Percentiles rank a stretch among this genome's conserved stretches.
Evolutionary conservation across 2,329 filamentous ascomycete genomes (phyloP).

Genomic region (Cordyceps tenuipes): DNA sequence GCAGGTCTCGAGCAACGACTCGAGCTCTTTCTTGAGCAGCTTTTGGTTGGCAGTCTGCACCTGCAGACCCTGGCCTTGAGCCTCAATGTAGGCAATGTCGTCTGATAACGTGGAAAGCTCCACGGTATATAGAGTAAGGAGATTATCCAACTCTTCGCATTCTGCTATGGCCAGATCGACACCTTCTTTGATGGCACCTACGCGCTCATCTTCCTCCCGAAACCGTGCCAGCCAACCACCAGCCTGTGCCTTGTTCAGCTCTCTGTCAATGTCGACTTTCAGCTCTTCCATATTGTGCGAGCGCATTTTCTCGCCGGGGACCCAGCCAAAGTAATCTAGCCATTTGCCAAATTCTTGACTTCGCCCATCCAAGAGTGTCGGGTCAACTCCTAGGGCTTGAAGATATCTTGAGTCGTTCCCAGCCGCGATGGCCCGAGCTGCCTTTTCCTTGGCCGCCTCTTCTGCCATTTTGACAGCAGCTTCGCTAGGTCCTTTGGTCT

Average conservation of each 20-base stretch:
- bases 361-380: conserved; percentile 63
- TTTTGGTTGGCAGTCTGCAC: conserved; percentile 97
- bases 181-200: conserved; percentile 75
- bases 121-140: conserved; percentile 89
- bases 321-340: conserved; percentile 84
- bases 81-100: conserved; percentile 94
- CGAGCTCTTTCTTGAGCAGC: conserved; percentile 79
- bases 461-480: conserved; percentile 18
- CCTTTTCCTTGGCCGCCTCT: conserved; percentile 34
- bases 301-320: conserved; percentile 64
- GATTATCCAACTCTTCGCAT: conserved; percentile 91
- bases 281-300: conserved; percentile 70
- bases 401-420: conserved; percentile 75
- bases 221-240: conserved; percentile 83
- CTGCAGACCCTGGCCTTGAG: conserved; percentile 91
- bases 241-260: conserved; percentile 83
- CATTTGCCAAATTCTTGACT: conserved; percentile 75
- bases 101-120: conserved; percentile 90
- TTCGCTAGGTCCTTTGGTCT: conserved; percentile 23
- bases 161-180: conserved; percentile 88
- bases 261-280: conserved; percentile 74
- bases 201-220: conserved; percentile 80
- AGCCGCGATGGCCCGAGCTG: conserved; percentile 53
- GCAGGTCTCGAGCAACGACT: conserved; percentile 82
- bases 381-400: conserved; percentile 68